phyloP scores from a whole-genome alignment of 2,329 filamentous ascomycete genomes.

The Corinectria fuckeliana region DNA sequence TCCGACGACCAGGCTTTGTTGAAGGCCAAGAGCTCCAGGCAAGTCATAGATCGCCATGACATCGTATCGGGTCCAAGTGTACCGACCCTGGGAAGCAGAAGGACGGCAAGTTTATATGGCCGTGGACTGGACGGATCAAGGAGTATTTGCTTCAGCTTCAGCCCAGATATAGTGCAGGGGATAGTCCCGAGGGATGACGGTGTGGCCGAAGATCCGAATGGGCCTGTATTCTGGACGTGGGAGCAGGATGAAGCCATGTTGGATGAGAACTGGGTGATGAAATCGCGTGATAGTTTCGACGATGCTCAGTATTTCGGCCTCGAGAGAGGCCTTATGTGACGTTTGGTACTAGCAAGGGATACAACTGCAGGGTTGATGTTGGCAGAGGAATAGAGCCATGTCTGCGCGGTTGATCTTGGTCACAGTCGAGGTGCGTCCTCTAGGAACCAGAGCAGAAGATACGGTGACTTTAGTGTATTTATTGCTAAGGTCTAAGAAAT shows the following conservation, averaged over 20 bases:
- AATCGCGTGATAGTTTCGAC: too few species aligned
- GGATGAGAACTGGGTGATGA: neutral
- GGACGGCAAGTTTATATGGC: neutral
- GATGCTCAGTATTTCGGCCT: neutral
- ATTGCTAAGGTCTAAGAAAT: too few species aligned
- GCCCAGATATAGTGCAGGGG: neutral
- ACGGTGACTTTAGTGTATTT: too few species aligned
- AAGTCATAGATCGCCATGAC: neutral
- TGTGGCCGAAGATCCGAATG: neutral
- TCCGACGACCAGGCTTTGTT: neutral
- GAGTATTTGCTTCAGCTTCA: neutral
- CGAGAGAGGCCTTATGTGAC: too few species aligned
- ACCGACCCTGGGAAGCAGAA: neutral
- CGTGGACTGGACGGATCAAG: neutral
- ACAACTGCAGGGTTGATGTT: too few species aligned
- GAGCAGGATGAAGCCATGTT: neutral
- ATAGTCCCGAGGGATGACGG: neutral
- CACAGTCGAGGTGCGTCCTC: too few species aligned
- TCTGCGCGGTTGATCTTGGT: too few species aligned
- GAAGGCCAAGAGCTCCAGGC: neutral
- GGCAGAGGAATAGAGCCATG: too few species aligned
- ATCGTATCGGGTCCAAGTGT: neutral
- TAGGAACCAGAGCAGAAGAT: too few species aligned
- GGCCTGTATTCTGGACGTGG: neutral
- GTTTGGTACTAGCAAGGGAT: too few species aligned